A percentile compares a stretch with the other conserved stretches of the same genome.
Conservation (phyloP, 257 asterid genomes). For the Penstemon barbatus region DNA sequence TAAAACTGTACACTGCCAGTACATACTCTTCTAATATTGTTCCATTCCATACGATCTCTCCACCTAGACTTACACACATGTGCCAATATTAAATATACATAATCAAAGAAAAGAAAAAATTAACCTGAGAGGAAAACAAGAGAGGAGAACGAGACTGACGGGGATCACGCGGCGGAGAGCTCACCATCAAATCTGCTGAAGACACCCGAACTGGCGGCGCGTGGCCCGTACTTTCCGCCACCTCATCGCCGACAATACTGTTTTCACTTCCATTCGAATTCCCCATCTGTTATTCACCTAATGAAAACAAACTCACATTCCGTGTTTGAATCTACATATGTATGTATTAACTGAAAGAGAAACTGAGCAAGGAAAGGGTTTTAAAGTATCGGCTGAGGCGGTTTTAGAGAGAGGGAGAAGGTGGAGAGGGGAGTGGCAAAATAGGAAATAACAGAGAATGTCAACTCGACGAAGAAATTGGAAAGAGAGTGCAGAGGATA, state of each 20-base stretch:
- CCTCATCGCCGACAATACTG: constrained; percentile 27
- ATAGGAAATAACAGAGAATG: constrained; percentile 26
- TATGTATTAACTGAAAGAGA: neutral
- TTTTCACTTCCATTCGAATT: constrained; percentile 68
- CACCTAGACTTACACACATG: constrained; percentile 1
- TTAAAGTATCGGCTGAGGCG: too few species aligned
- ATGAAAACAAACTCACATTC: neutral
- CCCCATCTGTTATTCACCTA: constrained; percentile 48
- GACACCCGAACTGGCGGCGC: constrained; percentile 43
- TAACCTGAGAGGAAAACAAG: constrained; percentile 68
- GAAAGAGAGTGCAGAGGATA: constrained; percentile 34
- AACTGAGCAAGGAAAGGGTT: neutral
- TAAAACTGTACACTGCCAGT: too few species aligned
- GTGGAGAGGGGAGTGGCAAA: constrained; percentile 4
- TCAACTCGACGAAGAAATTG: constrained; percentile 5
- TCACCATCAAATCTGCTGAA: constrained; percentile 65
- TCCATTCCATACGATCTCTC: neutral
- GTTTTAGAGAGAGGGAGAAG: too few species aligned
- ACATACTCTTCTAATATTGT: too few species aligned
- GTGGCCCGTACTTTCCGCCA: constrained; percentile 39
- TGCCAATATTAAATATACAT: neutral
- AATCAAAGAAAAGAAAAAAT: neutral
- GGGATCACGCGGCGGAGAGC: constrained; percentile 65
- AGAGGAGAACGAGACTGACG: constrained; percentile 55
- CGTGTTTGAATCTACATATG: neutral